Percentiles rank a stretch among this genome's conserved stretches.
Conservation (phyloP, 345 rosid species). For the Xanthoceras sorbifolium region DNA sequence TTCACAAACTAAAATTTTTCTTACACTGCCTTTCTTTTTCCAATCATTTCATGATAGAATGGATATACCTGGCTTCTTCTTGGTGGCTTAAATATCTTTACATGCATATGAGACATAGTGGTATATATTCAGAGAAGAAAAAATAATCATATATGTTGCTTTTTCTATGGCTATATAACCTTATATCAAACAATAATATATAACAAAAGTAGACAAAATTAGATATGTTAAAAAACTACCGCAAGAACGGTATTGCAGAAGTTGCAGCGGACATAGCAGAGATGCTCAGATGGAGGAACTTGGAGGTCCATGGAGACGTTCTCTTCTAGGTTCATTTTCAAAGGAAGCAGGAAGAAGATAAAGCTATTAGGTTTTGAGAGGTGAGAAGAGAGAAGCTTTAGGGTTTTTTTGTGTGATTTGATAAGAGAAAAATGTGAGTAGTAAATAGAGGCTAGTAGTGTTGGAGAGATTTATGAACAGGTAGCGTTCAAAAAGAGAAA, state of each 20-base stretch:
- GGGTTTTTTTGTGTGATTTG: slow-evolving; percentile 24
- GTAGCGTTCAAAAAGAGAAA: slow-evolving; percentile 29
- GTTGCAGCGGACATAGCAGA: slow-evolving; percentile 96
- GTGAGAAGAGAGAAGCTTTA: slow-evolving; percentile 4
- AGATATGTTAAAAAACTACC: slow-evolving; percentile 41
- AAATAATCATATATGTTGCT: not conserved
- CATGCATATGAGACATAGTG: not conserved
- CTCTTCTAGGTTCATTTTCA: slow-evolving; percentile 64
- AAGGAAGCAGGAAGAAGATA: slow-evolving; percentile 13
- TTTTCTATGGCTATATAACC: not conserved
- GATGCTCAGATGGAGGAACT: slow-evolving; percentile 73
- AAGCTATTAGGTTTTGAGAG: slow-evolving; percentile 6
- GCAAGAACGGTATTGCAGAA: slow-evolving; percentile 99
- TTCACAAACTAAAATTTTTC: not conserved
- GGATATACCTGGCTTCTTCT: not conserved
- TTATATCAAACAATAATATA: not conserved
- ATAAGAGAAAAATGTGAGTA: slow-evolving; percentile 3
- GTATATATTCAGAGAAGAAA: not conserved
- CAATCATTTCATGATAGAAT: not conserved
- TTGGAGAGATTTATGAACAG: not conserved
- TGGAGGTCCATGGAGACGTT: slow-evolving; percentile 59
- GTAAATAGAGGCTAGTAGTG: slow-evolving; percentile 5
- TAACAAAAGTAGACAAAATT: not conserved
- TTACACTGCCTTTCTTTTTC: not conserved
- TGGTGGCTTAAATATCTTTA: not conserved